phyloP scores from a whole-genome alignment of 352 stramenopile genomes.

The Globisporangium alternatum region DNA sequence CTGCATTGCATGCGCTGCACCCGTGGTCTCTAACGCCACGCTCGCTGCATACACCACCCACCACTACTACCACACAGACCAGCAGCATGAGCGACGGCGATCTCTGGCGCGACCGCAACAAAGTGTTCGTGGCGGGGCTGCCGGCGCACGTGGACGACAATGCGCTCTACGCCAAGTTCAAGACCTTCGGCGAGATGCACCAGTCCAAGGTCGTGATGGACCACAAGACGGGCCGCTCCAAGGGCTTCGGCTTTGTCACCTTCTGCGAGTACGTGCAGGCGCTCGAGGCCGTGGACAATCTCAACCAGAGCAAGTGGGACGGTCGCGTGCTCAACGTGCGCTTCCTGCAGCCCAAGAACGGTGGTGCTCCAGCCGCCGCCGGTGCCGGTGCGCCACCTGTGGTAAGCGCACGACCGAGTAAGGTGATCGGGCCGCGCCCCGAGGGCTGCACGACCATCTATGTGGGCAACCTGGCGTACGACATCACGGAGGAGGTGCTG shows the following conservation, averaged over 20 bases:
- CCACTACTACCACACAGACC: background rate
- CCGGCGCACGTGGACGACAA: slow-evolving; percentile 60
- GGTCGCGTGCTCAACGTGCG: slow-evolving; percentile 79
- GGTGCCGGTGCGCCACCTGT: slow-evolving; percentile 5
- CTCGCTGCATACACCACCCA: background rate
- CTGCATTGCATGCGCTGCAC: background rate
- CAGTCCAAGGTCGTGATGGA: slow-evolving; percentile 85
- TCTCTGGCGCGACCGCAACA: slow-evolving; percentile 86
- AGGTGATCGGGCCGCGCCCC: slow-evolving; percentile 64
- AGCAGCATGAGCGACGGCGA: slow-evolving; percentile 52
- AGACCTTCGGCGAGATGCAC: slow-evolving; percentile 78
- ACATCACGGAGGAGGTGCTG: slow-evolving; percentile 88
- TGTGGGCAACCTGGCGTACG: slow-evolving; percentile 96
- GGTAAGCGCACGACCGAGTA: slow-evolving; percentile 24
- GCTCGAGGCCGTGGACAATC: slow-evolving; percentile 68
- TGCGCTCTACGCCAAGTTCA: slow-evolving; percentile 72
- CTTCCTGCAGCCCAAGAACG: slow-evolving; percentile 74
- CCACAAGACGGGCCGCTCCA: slow-evolving; percentile 57
- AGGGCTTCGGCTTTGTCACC: slow-evolving; percentile 82
- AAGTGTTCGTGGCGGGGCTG: slow-evolving; percentile 81
- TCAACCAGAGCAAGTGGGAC: slow-evolving; percentile 85
- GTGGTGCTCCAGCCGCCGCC: slow-evolving; percentile 6
- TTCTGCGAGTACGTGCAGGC: slow-evolving; percentile 79
- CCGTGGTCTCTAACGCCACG: background rate
- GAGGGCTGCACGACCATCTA: slow-evolving; percentile 92